A percentile compares a stretch with the other conserved stretches of the same genome.
Evolutionary conservation across 345 rosid genomes (phyloP).

Genomic region (Citrus cavaleriei): DNA sequence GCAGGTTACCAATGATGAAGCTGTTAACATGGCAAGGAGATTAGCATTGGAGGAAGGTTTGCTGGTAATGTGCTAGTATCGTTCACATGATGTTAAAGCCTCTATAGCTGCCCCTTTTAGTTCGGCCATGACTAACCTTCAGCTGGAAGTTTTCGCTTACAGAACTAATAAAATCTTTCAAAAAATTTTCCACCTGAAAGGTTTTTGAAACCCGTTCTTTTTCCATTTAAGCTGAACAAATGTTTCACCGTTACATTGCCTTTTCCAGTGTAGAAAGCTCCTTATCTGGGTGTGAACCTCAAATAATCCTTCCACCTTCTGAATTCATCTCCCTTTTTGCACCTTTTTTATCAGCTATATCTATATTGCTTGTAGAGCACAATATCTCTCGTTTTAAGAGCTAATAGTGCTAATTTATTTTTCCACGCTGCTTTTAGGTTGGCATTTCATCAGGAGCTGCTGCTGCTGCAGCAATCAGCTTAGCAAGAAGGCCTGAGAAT

Average conservation of each 20-base stretch:
- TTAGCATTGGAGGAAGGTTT: constrained; percentile 89
- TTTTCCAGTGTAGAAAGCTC: not conserved
- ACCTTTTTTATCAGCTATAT: not conserved
- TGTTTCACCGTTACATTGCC: not conserved
- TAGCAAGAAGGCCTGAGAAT: constrained; percentile 83
- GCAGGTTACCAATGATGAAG: constrained; percentile 76
- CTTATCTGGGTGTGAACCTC: not conserved
- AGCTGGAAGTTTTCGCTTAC: not conserved
- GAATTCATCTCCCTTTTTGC: not conserved
- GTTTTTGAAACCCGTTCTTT: not conserved
- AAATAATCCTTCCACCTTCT: not conserved
- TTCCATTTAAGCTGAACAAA: not conserved
- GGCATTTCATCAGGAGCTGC: constrained; percentile 98
- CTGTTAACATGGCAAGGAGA: constrained; percentile 88
- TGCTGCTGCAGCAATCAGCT: constrained; percentile 79
- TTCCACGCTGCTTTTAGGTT: constrained; percentile 41
- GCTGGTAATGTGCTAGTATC: constrained; percentile 51
- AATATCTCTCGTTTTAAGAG: not conserved
- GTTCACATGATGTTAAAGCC: constrained; percentile 1
- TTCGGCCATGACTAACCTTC: constrained; percentile 1
- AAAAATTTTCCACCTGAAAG: not conserved
- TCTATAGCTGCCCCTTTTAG: not conserved
- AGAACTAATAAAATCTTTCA: not conserved
- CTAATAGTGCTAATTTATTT: not conserved
- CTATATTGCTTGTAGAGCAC: not conserved